Conservation (phyloP, 2,329 filamentous ascomycete genomes). For the Alternaria arbusti region DNA sequence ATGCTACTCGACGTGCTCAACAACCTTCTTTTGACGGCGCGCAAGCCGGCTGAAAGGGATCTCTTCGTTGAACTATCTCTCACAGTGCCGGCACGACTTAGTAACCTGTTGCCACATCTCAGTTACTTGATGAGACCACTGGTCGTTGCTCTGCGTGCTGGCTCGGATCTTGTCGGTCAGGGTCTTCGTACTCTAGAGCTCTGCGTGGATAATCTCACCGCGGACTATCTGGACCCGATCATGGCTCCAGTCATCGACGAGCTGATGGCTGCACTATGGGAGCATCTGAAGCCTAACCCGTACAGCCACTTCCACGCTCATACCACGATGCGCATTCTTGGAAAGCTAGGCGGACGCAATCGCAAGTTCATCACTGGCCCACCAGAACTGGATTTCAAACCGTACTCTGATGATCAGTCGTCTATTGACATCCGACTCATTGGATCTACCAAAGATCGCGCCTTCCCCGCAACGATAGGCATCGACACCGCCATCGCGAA, state of each 20-base stretch:
- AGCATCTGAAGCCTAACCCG: constrained; percentile 89
- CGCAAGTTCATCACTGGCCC: constrained; percentile 93
- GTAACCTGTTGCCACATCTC: constrained; percentile 91
- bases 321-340: constrained; percentile 95
- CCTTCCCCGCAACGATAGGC: constrained; percentile 85
- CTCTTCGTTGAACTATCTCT: constrained; percentile 96
- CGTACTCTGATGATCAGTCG: constrained; percentile 84
- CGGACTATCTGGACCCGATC: constrained; percentile 96
- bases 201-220: constrained; percentile 97
- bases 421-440: constrained; percentile 90
- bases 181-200: constrained; percentile 91
- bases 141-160: constrained; percentile 91
- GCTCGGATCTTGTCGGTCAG: constrained; percentile 92
- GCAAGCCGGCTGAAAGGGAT: constrained; percentile 89
- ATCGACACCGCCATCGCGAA: constrained; percentile 89
- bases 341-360: constrained; percentile 94
- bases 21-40: constrained; percentile 86
- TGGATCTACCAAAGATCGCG: constrained; percentile 85
- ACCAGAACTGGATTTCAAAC: constrained; percentile 80
- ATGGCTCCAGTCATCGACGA: constrained; percentile 99
- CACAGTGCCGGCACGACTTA: constrained; percentile 91
- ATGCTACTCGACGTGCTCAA: constrained; percentile 98
- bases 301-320: constrained; percentile 98
- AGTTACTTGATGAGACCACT: constrained; percentile 97
- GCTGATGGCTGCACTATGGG: constrained; percentile 95